Base-by-base conservation (phyloP, 192 early-diverging fungal genomes). In the Oehlia diaphana region DNA sequence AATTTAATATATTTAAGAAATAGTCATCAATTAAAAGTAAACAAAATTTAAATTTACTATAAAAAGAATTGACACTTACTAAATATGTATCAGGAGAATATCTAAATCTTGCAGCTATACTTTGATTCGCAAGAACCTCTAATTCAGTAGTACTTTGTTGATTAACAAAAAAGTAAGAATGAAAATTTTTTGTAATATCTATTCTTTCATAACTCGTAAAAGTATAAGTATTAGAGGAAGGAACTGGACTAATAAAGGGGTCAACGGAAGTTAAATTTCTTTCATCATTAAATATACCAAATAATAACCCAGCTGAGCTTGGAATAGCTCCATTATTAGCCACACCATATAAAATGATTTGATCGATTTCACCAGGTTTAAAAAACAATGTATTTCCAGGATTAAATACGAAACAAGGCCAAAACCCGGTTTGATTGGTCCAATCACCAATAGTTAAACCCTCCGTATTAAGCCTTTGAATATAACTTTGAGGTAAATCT, bases 111-210 rank as follows among this genome's bases (percentile, higher is more conserved):
- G 28, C 28, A 31, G 2, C 64, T 14, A 66, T 2, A 28, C 3
- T 14, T 33, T 4, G 13, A 13, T 28, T 28, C 6, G 1, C 63
- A 4, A 2, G 7, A 8, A 31, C 0, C 31, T 31, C 31, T 31
- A 31, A 31, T 14, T 2, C 0, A 66, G 2, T 4, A 10, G 2
- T 14, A 66, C 33, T 66, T 66, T 66, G 64, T 26, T 26, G 33
- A 33, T 66, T 66, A 66, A 66, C 64, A 66, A 16, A 14, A 31
- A 66, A 66, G 9, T 66, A 66, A 26, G 31, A 66, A 66, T 66
- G 13, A 33, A 4, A 1, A 0, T 0, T 33, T 6, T 66, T 66
- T 13, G 33, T 31, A 14, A 12, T 9, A 66, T 66, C 64, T 2
- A 26, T 0, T 66, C 26, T 66, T 66, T 66, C 26, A 33, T 8